Evolutionary conservation across 106 monocot species (phyloP).

Genomic region (Acorus calamus): DNA sequence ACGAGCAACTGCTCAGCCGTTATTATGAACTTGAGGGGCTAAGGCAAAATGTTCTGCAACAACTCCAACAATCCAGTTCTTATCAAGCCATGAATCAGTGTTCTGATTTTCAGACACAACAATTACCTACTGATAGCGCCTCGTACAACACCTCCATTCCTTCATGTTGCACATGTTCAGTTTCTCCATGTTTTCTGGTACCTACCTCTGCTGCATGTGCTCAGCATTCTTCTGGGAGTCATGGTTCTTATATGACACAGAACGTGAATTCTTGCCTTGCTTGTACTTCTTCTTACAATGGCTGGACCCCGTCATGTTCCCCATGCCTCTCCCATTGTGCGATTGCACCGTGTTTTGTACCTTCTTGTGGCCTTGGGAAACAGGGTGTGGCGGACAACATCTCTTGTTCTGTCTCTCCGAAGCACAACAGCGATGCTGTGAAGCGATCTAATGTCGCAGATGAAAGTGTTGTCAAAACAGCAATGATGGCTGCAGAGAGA

Average conservation of each 20-base stretch:
- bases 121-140: constrained; percentile 6
- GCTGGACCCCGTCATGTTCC: no score
- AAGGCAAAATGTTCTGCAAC: constrained; percentile 43
- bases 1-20: constrained; percentile 34
- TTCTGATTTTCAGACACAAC: constrained; percentile 9
- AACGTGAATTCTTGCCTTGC: neutral
- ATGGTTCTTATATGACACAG: constrained; percentile 13
- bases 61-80: constrained; percentile 41
- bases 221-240: constrained; percentile 5
- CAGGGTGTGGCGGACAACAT: constrained; percentile 12
- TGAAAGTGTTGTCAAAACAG: constrained; percentile 22
- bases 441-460: constrained; percentile 12
- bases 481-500: constrained; percentile 33
- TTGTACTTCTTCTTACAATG: no score
- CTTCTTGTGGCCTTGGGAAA: constrained; percentile 8
- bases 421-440: neutral
- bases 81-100: constrained; percentile 15
- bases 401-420: constrained; percentile 1
- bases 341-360: neutral
- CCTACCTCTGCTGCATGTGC: constrained; percentile 7
- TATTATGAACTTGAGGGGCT: constrained; percentile 68
- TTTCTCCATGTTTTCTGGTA: constrained; percentile 9
- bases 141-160: constrained; percentile 13
- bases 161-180: constrained; percentile 17
- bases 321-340: no score